Base-by-base conservation (phyloP, 2,329 filamentous ascomycete genomes). In the Aspergillus amoenus region DNA sequence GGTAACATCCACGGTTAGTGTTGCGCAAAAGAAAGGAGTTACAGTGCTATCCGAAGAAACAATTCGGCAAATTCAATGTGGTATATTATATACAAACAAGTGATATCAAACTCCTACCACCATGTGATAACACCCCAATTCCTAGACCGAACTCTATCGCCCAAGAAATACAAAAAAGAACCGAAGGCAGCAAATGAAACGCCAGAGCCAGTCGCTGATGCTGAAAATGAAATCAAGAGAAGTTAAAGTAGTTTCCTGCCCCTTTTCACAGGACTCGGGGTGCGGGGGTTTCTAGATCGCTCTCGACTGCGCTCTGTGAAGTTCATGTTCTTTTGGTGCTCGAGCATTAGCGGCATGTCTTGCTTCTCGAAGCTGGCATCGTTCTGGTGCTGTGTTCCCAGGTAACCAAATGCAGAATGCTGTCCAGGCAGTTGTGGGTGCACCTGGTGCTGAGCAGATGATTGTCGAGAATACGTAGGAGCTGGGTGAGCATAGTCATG, bases 241-340 rank as follows among this genome's bases (percentile, higher is more conserved):
- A 24, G 39, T 56, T 37, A 60, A 30, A 58, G 48, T 3, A 70
- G 66, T 21, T 60, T 65, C 43, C 64, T 59, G 30, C 55, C 54
- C 13, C 70, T 65, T 58, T 75, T 75, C 2, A 65, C 63, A 3
- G 74, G 74, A 58, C 73, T 75, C 15, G 74, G 74, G 2, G 70
- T 74, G n/a, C 71, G 71, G 47, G 71, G 57, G 43, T 73, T 69
- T 11, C 61, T 61, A 42, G 69, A 67, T 4, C 69, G 65, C 39
- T 69, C 68, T 18, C 68, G 71, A 45, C 61, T 70, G 41, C 69
- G 68, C 40, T 68, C 70, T 2, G 67, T 66, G 54, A 71, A 70
- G 27, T 68, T 66, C 60, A 70, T 68, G 3, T 61, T 59, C 12
- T 64, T 65, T 2, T 67, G 64, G 37, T 70, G 65, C 22, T 74